Evolutionary conservation across 257 asterid genomes (phyloP).

Genomic region (Nicotiana undulata): DNA sequence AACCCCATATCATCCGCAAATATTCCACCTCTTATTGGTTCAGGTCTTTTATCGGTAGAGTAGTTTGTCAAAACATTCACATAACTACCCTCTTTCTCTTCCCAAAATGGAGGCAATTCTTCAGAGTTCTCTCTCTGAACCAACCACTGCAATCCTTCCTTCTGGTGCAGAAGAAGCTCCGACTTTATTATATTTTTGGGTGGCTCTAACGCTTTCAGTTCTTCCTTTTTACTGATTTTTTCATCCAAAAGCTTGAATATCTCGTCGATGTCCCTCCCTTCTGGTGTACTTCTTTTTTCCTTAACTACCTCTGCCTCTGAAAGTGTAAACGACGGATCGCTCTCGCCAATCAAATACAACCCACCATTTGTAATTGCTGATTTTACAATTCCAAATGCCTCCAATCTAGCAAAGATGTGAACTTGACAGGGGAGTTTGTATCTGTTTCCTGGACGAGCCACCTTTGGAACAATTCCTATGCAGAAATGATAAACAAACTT

Average conservation of each 20-base stretch:
- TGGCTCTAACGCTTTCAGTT: slow-evolving; percentile 53
- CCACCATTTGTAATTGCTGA: slow-evolving; percentile 38
- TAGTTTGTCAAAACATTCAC: slow-evolving; percentile 61
- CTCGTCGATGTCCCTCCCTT: slow-evolving; percentile 63
- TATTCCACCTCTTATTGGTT: slow-evolving; percentile 75
- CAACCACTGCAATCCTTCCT: slow-evolving; percentile 76
- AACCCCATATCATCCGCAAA: slow-evolving; percentile 94
- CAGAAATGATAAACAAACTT: slow-evolving; percentile 7
- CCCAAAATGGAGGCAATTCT: slow-evolving; percentile 85
- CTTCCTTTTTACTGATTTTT: slow-evolving; percentile 36
- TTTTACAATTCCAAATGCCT: slow-evolving; percentile 45
- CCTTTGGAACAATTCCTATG: slow-evolving; percentile 73
- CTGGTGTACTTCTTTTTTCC: slow-evolving; percentile 26
- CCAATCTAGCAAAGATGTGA: slow-evolving; percentile 59
- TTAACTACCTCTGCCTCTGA: slow-evolving; percentile 53
- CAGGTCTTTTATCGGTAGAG: slow-evolving; percentile 47
- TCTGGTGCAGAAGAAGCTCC: slow-evolving; percentile 64
- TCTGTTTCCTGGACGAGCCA: slow-evolving; percentile 28
- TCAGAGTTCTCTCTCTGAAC: slow-evolving; percentile 60
- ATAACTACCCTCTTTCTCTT: slow-evolving; percentile 40
- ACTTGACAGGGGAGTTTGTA: slow-evolving; percentile 60
- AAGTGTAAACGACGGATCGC: slow-evolving; percentile 31
- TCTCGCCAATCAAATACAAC: slow-evolving; percentile 42
- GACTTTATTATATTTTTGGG: slow-evolving; percentile 50
- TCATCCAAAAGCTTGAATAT: slow-evolving; percentile 61